Conservation (phyloP, 1,139 yeast genomes). For the Sugiyamaella paludigena region DNA sequence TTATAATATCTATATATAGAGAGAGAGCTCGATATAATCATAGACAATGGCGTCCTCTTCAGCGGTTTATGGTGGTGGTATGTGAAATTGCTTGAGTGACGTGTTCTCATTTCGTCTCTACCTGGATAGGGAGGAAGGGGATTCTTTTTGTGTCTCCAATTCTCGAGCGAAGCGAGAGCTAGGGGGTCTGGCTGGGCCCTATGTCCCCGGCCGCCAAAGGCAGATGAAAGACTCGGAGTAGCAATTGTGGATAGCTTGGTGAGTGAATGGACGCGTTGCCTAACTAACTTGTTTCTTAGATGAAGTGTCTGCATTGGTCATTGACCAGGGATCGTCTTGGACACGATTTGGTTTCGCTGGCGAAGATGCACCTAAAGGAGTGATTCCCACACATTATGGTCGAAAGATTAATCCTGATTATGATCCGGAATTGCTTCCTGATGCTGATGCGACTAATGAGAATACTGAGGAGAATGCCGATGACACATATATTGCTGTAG, state of each 20-base stretch:
- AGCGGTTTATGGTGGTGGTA: slow-evolving; percentile 59
- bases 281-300: slow-evolving; percentile 42
- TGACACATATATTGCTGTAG: slow-evolving; percentile 3
- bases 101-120: no score
- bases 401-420: slow-evolving; percentile 18
- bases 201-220: slow-evolving; percentile 2
- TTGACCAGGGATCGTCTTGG: slow-evolving; percentile 84
- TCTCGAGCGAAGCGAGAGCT: not conserved
- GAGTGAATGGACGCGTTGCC: not conserved
- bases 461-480: not conserved
- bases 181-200: not conserved
- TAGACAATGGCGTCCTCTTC: slow-evolving; percentile 34
- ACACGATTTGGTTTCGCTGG: slow-evolving; percentile 94
- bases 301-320: slow-evolving; percentile 85
- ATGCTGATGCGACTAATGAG: slow-evolving; percentile 13
- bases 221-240: not conserved
- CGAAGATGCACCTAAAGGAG: slow-evolving; percentile 80
- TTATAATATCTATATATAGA: no score
- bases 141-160: no score
- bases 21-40: no score
- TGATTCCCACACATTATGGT: slow-evolving; percentile 57
- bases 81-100: slow-evolving; percentile 19
- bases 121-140: no score
- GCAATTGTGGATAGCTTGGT: no score
- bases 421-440: slow-evolving; percentile 25